Evolutionary conservation across 441 rosid species (phyloP), one percentile per base, ranked within the genome.

Genomic region (Erodium moschatum): DNA sequence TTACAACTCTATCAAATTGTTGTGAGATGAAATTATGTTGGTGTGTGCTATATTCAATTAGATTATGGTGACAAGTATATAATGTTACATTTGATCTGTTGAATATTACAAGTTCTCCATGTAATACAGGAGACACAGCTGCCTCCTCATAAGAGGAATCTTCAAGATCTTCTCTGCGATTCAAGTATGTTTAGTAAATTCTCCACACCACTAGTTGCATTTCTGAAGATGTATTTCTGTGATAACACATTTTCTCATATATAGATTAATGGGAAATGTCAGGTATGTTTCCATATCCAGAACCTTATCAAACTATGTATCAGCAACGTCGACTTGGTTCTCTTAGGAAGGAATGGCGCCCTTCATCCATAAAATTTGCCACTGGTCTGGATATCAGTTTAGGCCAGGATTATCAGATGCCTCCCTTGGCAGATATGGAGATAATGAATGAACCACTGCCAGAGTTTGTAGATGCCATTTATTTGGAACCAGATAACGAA

Each of bases 281-380:
- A 89, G 95, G 89, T 75, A 81, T 89, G 88, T 76, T 84, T 77
- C 95, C 95, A 18, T 89, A 89, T 78, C 84, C 87, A 67, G 95
- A 89, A 81, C 95, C 95, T 67, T 88, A 89, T 76, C 95, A 89
- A 77, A 85, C 81, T 66, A 77, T 84, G 87, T 89, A 77, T 75
- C 95, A 89, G 87, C 76, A 80, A 74, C 86, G 86, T 31, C 86
- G 95, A 75, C 87, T 89, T 71, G 95, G 92, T 68, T 89, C 90
- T 7, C 77, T 89, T 67, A 89, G 95, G 35, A 75, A 84, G 66
- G 91, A 89, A 77, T 87, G 91, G 91, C 85, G 70, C 56, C 86
- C 87, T 66, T 74, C 89, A 44, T 67, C 85, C 65, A 75, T 79
- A 61, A 84, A 77, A 69, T 79, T 85, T 74, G 83, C 86, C 72